Evolutionary conservation across 1,139 yeast species (phyloP).

Genomic region (Pneumocystis wakefieldiae): DNA sequence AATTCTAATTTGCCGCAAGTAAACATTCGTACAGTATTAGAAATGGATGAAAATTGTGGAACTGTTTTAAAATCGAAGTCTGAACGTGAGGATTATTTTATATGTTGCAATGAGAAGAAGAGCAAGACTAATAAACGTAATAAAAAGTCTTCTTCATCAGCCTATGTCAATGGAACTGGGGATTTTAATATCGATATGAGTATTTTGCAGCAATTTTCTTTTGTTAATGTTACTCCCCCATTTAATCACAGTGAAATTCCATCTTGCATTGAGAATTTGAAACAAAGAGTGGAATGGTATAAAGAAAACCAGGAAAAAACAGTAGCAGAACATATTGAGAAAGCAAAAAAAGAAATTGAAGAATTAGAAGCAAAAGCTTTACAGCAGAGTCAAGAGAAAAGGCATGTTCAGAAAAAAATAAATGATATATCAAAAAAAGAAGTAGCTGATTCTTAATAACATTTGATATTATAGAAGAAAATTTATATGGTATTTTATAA

Average conservation of each 20-base stretch:
- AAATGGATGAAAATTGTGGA: constrained; percentile 21
- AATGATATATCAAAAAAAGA: neutral
- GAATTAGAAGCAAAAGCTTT: constrained; percentile 11
- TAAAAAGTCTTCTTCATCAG: constrained; percentile 18
- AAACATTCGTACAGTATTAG: constrained; percentile 24
- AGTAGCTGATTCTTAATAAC: neutral
- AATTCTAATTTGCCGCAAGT: constrained; percentile 15
- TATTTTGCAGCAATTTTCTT: constrained; percentile 61
- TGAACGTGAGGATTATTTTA: constrained; percentile 38
- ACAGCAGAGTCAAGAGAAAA: constrained; percentile 1
- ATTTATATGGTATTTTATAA: neutral
- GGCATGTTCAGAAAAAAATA: constrained; percentile 1
- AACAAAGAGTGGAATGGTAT: constrained; percentile 58
- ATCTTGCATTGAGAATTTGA: constrained; percentile 49
- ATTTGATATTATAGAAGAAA: neutral
- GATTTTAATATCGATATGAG: constrained; percentile 70
- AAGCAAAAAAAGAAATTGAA: constrained; percentile 18
- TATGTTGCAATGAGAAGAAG: constrained; percentile 29
- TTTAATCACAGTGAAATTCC: constrained; percentile 59
- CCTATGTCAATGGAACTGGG: constrained; percentile 18
- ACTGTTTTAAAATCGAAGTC: constrained; percentile 46
- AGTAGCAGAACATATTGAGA: constrained; percentile 35
- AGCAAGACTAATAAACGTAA: constrained; percentile 29
- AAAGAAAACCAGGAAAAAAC: constrained; percentile 65
- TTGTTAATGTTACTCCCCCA: constrained; percentile 70